These are phyloP conservation scores for Diaporthe aspalathi DNA, from an alignment of 2,329 filamentous ascomycete genomes.

Conservation along the genomic window DNA sequence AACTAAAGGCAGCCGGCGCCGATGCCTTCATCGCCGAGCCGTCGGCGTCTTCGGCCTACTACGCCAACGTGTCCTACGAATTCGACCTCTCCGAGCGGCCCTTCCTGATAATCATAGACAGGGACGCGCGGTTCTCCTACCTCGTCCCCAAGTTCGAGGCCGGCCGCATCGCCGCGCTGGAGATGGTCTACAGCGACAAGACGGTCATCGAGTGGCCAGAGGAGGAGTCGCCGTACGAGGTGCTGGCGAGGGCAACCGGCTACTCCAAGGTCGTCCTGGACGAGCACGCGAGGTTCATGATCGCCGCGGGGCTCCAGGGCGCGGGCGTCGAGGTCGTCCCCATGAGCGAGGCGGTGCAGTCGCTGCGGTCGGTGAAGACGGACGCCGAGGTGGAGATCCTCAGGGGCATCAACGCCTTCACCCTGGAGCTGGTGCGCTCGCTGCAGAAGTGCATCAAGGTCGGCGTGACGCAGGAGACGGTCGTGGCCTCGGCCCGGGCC, in stretches of 20 bases:
- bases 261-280: constrained; percentile 46
- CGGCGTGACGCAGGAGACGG: constrained; percentile 45
- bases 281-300: constrained; percentile 47
- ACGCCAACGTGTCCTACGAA: constrained; percentile 43
- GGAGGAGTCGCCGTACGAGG: constrained; percentile 45
- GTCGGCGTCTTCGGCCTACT: constrained; percentile 44
- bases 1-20: constrained; percentile 42
- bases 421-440: constrained; percentile 45
- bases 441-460: constrained; percentile 44
- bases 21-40: constrained; percentile 48
- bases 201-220: constrained; percentile 46
- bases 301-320: constrained; percentile 44
- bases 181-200: constrained; percentile 45
- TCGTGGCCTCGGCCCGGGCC: constrained; percentile 40
- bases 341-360: constrained; percentile 45
- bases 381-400: constrained; percentile 45
- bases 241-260: constrained; percentile 41
- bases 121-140: constrained; percentile 44
- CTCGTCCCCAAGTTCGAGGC: constrained; percentile 47
- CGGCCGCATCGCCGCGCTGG: constrained; percentile 45
- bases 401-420: constrained; percentile 46
- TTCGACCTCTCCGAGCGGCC: constrained; percentile 46
- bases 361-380: constrained; percentile 46
- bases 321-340: constrained; percentile 45
- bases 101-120: constrained; percentile 44